Evolutionary conservation across 2,329 filamentous ascomycete species (phyloP), one percentile per base, ranked within the genome.

Genomic region (Penicillium corylophilum): DNA sequence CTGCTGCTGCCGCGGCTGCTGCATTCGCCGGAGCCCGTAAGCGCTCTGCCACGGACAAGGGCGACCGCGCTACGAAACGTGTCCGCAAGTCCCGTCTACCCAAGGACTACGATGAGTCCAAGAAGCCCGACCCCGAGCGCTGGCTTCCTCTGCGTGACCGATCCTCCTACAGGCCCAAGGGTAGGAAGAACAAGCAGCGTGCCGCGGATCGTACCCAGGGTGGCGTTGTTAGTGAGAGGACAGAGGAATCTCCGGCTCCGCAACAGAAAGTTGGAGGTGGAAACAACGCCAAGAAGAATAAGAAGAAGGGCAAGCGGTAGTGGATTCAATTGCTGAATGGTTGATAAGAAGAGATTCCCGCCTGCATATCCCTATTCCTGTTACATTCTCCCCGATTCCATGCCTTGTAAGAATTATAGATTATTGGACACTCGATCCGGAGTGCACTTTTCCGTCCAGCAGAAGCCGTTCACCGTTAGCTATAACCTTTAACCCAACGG

Each of bases 111-210:
- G 89, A 90, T 53, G 82, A 89, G 46, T 83, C 81, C 62, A 95
- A 91, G 78, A 86, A 85, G 59, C 82, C 89, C 29, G 94, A 99
- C 71, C 86, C 90, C 0, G 94, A 99, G 74, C 82, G 94, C 56
- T 99, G 94, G 94, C 74, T 99, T 54, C 93, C 94, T 12, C 78
- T 97, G 64, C 85, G 88, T 46, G 94, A 99, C 70, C 82, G 94
- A 51, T 94, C 89, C 62, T 89, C 85, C 36, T 99, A 96, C 73
- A 80, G 88, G 43, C 91, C 92, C 7, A 96, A 94, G 77, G 91
- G 91, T 5, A 91, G 88, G 77, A 95, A 96, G 80, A 89, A 90
- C 49, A 93, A 90, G 80, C 87, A 91, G 80, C 88, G 87, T 74
- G 86, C 84, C 4, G 79, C 81, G 55, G 88, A 90, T 60, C 77